Evolutionary conservation across 1,284 basidiomycete species (phyloP).

Genomic region (Pseudozyma hubeiensis): DNA sequence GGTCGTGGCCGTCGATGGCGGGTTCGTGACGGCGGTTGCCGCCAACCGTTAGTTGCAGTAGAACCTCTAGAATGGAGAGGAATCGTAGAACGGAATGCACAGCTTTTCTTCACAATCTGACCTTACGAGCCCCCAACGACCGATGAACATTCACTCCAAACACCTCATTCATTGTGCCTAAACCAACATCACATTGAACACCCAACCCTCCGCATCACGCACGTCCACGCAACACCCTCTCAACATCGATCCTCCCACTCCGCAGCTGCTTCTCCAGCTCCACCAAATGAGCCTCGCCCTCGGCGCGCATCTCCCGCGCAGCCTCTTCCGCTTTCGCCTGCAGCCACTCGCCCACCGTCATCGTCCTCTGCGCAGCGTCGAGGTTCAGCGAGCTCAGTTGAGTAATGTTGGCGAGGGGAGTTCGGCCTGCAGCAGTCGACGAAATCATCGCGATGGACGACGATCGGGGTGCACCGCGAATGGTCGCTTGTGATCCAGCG

Average conservation of each 20-base stretch:
- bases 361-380: slow-evolving; percentile 19
- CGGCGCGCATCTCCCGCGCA: slow-evolving; percentile 36
- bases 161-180: too few species aligned
- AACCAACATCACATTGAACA: too few species aligned
- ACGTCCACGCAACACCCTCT: slow-evolving; percentile 18
- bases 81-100: too few species aligned
- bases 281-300: slow-evolving; percentile 27
- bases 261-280: slow-evolving; percentile 32
- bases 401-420: slow-evolving; percentile 19
- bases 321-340: slow-evolving; percentile 40
- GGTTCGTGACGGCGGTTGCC: slow-evolving; percentile 50
- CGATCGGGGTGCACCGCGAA: slow-evolving; percentile 25
- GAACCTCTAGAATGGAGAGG: background rate
- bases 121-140: too few species aligned
- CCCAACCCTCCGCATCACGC: background rate
- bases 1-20: slow-evolving; percentile 55
- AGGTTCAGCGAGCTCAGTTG: slow-evolving; percentile 24
- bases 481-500: slow-evolving; percentile 31
- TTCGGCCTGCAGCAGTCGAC: slow-evolving; percentile 1
- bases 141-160: too few species aligned
- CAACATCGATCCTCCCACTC: slow-evolving; percentile 15
- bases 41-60: slow-evolving; percentile 19
- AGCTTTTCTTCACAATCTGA: too few species aligned
- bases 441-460: slow-evolving; percentile 4
- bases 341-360: slow-evolving; percentile 52